Conservation (phyloP, 2,329 filamentous ascomycete genomes). For the Exophiala dermatitidis region DNA sequence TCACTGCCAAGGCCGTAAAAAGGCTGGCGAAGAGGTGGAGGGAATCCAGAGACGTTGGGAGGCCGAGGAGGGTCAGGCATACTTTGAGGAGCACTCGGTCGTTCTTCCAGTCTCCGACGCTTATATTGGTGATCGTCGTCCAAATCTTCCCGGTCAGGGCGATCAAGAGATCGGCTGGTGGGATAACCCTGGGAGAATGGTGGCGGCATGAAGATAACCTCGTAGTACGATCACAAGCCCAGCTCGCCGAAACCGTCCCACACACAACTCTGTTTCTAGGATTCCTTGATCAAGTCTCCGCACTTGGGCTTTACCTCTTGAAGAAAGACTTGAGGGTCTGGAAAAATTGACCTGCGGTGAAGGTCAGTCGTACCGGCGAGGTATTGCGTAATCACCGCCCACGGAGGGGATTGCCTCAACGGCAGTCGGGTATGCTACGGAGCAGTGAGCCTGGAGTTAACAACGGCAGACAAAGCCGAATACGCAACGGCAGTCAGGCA, state of each 20-base stretch:
- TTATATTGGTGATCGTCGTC: constrained; percentile 16
- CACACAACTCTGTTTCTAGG: background rate
- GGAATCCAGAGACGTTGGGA: background rate
- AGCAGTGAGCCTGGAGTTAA: constrained; percentile 1
- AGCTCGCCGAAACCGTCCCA: background rate
- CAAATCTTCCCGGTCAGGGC: constrained; percentile 13
- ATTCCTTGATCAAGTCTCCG: background rate
- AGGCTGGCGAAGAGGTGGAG: background rate
- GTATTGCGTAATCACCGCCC: background rate
- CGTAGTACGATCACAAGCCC: constrained; percentile 9
- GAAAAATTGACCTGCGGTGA: background rate
- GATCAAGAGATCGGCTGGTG: constrained; percentile 11
- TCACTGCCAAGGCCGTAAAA: background rate
- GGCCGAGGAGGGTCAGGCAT: constrained; percentile 11
- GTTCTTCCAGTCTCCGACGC: constrained; percentile 15
- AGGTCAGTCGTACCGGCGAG: background rate
- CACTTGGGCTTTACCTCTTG: background rate
- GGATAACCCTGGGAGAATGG: constrained; percentile 14
- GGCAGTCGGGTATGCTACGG: background rate
- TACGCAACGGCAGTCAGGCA: background rate
- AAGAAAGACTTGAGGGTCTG: background rate
- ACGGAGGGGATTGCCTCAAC: background rate
- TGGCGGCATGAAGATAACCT: constrained; percentile 10
- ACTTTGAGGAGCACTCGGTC: constrained; percentile 3
- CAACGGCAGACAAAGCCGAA: constrained; percentile 1